Evolutionary conservation across 148 eudicot genomes (phyloP), one percentile per base, ranked within the genome.

Genomic region (Persicaria maculosa): DNA sequence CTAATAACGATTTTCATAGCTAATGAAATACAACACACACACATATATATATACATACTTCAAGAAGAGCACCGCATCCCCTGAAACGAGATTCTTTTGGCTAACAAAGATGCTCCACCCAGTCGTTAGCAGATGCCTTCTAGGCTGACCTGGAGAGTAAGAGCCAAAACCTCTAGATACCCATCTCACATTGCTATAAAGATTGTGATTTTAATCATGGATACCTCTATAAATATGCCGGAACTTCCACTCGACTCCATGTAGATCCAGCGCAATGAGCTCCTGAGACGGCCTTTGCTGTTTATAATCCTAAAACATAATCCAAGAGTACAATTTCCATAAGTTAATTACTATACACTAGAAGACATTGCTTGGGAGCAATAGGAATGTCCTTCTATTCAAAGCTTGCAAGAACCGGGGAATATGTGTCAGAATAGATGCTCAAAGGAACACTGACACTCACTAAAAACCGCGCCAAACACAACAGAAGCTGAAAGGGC

Each of bases 51-150:
- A 43, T 25, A 64, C 68, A 65, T 85, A 93, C 98, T 93, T 90
- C 82, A 93, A 80, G 84, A 93, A 93, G 74, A 93, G 93, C 77
- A 93, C 96, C 10, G 98, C 98, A 78, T 93, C 98, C 25, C 96
- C 98, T 4, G 96, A 80, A 74, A 85, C 84, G 71, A 93, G 98
- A 79, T 84, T 85, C 83, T 93, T 93, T 68, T 89, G 92, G 90
- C 89, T 89, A 50, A 93, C 96, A 82, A 90, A 93, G 77, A 84
- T 80, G 78, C 96, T 90, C 98, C 96, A 93, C 25, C 98, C 98
- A 6, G 96, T 93, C 12, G 98, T 93, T 47, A 93, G 92, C 80
- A 93, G 87, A 82, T 93, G 98, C 72, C 96, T 86, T 82, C 96
- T 87, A 47, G 98, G 98, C 85, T 93, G 98, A 59, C 98, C 98